Evolutionary conservation across 257 asterid species (phyloP), one percentile per base, ranked within the genome.

Genomic region (Fraxinus quadrangulata): DNA sequence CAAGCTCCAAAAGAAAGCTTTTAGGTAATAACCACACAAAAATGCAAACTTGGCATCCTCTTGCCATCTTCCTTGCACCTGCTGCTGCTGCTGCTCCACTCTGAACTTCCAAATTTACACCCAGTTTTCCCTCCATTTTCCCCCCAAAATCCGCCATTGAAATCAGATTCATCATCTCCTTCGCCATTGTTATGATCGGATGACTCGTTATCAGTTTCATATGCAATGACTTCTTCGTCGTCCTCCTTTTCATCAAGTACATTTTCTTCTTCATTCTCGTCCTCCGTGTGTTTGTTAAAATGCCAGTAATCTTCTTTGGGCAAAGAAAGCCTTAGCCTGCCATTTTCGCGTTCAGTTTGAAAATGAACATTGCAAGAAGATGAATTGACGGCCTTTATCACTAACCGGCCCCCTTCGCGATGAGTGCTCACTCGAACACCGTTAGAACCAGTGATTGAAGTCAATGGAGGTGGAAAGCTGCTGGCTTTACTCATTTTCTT

Each of bases 401-500:
- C 89, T 28, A 95, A 73, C 14, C 98, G 85, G 1, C 97, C 98
- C 2, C 85, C 92, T 49, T 93, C 97, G 0, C 97, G 92, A 40
- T 81, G 96, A 47, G 91, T 82, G 56, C 83, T 80, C 8, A 94
- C 84, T 26, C 74, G 86, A 10, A 91, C 85, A 2, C 94, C 84
- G 4, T 83, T 86, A 16, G 77, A 73, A 2, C 94, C 88, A 23
- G 88, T 82, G 24, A 91, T 87, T 21, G 96, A 84, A 40, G 88
- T 89, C 84, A 95, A 66, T 0, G 97, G 99, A 21, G 97, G 99
- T 13, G 98, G 98, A 59, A 87, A 93, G 40, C 47, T 75, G 33
- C 47, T 49, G 17, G 37, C 6, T 2, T 51, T 75, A 30, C 78
- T 84, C 0, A 33, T 19, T 77, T 83, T 89, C 84, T 78, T 85